Evolutionary conservation across 495 filamentous ascomycete genomes (phyloP).

Genomic region (Cairneyella variabilis): DNA sequence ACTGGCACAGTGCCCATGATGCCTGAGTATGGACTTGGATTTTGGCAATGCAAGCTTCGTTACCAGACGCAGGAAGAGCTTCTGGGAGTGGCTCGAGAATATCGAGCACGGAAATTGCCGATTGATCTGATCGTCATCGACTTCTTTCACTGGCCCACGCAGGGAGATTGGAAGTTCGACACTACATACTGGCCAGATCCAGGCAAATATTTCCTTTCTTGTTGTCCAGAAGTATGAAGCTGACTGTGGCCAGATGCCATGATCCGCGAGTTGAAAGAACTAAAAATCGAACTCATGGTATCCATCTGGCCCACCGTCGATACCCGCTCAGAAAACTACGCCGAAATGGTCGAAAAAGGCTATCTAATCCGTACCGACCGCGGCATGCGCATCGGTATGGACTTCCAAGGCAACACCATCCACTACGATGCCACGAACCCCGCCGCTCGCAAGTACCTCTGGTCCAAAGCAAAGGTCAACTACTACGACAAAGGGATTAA

Average conservation of each 20-base stretch:
- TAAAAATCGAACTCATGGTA: conserved; percentile 55
- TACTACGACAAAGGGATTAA: conserved; percentile 55
- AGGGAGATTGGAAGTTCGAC: conserved; percentile 58
- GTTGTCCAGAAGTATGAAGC: too few species aligned
- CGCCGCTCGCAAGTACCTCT: conserved; percentile 45
- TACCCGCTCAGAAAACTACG: conserved; percentile 44
- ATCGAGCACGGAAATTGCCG: conserved; percentile 44
- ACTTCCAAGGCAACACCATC: conserved; percentile 48
- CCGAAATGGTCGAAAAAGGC: conserved; percentile 51
- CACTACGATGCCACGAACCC: conserved; percentile 57
- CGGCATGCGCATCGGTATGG: conserved; percentile 47
- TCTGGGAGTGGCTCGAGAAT: conserved; percentile 49
- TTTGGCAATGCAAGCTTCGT: conserved; percentile 60
- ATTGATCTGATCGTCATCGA: conserved; percentile 57
- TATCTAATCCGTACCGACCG: conserved; percentile 51
- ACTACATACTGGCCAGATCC: conserved; percentile 54
- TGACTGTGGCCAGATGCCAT: conserved; percentile 53
- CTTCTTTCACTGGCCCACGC: conserved; percentile 58
- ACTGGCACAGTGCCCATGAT: conserved; percentile 56
- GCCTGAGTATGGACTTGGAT: conserved; percentile 59
- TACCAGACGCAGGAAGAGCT: conserved; percentile 58
- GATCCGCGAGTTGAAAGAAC: conserved; percentile 47
- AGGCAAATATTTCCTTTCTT: too few species aligned
- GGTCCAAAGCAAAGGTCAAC: conserved; percentile 48
- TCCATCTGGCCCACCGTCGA: conserved; percentile 60